Evolutionary conservation across 2,329 filamentous ascomycete genomes (phyloP).

Genomic region (Fusarium anguioides): DNA sequence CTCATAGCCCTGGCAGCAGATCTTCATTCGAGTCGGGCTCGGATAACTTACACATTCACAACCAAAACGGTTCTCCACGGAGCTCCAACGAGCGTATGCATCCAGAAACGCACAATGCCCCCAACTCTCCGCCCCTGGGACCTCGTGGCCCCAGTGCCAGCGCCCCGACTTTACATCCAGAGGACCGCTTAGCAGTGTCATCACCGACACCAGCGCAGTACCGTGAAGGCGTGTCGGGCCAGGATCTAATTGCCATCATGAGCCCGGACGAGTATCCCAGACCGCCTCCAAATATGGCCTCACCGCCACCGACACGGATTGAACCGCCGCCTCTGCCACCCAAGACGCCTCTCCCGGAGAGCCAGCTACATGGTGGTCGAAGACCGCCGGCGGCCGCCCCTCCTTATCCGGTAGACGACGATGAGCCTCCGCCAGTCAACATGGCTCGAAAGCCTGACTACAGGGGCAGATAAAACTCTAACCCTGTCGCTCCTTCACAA

Average conservation of each 20-base stretch:
- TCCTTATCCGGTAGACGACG: conserved; percentile 85
- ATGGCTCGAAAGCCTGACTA: conserved; percentile 87
- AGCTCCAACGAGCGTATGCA: conserved; percentile 61
- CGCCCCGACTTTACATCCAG: conserved; percentile 47
- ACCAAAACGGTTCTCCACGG: conserved; percentile 57
- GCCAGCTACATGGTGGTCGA: conserved; percentile 47
- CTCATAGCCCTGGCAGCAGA: conserved; percentile 55
- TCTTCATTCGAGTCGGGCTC: conserved; percentile 68
- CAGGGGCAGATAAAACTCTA: conserved; percentile 53
- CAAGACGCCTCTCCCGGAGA: conserved; percentile 77
- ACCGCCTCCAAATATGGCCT: conserved; percentile 48
- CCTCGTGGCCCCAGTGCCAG: conserved; percentile 45
- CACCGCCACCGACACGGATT: conserved; percentile 52
- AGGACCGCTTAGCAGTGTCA: conserved; percentile 65
- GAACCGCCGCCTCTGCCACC: conserved; percentile 79
- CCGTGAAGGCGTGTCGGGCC: conserved; percentile 62
- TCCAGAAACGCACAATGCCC: conserved; percentile 46
- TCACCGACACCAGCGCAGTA: conserved; percentile 70
- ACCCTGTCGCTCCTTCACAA: not conserved
- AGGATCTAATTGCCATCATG: conserved; percentile 76
- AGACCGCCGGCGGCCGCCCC: conserved; percentile 58
- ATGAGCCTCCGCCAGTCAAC: conserved; percentile 85
- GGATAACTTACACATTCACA: conserved; percentile 60
- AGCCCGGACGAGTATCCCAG: conserved; percentile 68
- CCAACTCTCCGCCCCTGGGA: conserved; percentile 44